phyloP scores from a whole-genome alignment of 208 protist genomes.

The Tritrichomonas foetus region DNA sequence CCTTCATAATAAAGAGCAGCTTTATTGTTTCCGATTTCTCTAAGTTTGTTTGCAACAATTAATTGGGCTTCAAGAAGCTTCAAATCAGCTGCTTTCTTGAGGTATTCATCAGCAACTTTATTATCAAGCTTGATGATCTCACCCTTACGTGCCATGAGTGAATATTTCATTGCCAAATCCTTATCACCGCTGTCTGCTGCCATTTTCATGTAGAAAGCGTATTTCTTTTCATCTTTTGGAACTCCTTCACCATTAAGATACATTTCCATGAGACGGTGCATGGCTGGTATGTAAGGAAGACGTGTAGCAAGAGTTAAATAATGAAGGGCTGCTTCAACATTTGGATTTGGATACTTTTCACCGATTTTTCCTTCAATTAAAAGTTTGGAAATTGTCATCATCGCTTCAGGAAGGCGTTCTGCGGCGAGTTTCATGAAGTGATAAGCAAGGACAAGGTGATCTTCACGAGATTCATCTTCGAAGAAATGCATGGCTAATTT shows the following conservation, averaged over 20 bases:
- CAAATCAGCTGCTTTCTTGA: neutral
- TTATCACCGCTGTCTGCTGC: neutral
- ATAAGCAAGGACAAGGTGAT: neutral
- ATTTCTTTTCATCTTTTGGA: neutral
- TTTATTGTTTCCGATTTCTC: neutral
- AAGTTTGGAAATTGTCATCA: neutral
- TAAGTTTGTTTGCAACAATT: neutral
- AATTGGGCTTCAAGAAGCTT: neutral
- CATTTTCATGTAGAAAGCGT: neutral
- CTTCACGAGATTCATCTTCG: neutral
- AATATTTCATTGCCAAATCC: neutral
- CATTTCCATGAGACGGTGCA: neutral
- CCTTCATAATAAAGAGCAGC: neutral
- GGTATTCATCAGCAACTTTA: neutral
- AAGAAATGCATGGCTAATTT: neutral
- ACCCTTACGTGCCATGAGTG: neutral
- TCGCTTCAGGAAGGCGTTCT: neutral
- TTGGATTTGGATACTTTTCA: neutral
- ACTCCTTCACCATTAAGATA: neutral
- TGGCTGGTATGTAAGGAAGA: neutral
- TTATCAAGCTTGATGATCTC: neutral
- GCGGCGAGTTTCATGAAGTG: neutral
- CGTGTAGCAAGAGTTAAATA: neutral
- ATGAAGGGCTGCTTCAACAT: neutral
- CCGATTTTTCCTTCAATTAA: neutral